Percentiles rank a stretch among this genome's conserved stretches.
These are phyloP conservation scores for Aspergillus ustus DNA, from an alignment of 2,329 filamentous ascomycete species.

Conservation along the genomic window DNA sequence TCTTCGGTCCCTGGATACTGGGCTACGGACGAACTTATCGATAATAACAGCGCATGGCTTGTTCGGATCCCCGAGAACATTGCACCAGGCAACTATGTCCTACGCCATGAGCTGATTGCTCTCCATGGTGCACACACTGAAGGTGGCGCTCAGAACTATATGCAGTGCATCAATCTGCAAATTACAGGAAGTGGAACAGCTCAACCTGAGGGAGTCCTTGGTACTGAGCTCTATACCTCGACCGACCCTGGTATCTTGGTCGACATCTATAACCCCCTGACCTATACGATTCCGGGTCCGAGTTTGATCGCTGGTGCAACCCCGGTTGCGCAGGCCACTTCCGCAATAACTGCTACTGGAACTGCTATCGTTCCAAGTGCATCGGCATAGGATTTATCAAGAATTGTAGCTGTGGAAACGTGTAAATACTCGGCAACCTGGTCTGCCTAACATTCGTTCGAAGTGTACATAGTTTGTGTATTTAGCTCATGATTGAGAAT, in stretches of 20 bases:
- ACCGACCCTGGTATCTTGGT: conserved; percentile 61
- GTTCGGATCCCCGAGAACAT: conserved; percentile 50
- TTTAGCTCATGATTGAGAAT: background rate
- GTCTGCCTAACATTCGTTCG: background rate
- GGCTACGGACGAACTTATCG: conserved; percentile 57
- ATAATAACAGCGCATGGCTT: conserved; percentile 53
- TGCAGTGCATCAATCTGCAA: conserved; percentile 62
- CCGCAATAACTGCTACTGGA: conserved; percentile 21
- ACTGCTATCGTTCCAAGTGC: conserved; percentile 15
- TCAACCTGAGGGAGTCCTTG: conserved; percentile 51
- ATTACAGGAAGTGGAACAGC: conserved; percentile 56
- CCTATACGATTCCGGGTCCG: conserved; percentile 24
- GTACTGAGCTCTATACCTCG: conserved; percentile 58
- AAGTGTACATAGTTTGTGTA: conserved; percentile 22
- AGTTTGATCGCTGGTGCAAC: conserved; percentile 21
- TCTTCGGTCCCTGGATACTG: conserved; percentile 51
- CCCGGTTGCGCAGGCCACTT: conserved; percentile 22
- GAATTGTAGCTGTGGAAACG: too few species aligned
- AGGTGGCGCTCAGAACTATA: conserved; percentile 56
- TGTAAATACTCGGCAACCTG: background rate
- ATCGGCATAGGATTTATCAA: background rate
- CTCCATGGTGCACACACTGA: conserved; percentile 48
- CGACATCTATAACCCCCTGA: conserved; percentile 56
- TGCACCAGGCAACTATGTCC: conserved; percentile 54
- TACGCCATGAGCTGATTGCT: conserved; percentile 58